Base-by-base conservation (phyloP, 352 stramenopile genomes). In the Pythium diclinum region DNA sequence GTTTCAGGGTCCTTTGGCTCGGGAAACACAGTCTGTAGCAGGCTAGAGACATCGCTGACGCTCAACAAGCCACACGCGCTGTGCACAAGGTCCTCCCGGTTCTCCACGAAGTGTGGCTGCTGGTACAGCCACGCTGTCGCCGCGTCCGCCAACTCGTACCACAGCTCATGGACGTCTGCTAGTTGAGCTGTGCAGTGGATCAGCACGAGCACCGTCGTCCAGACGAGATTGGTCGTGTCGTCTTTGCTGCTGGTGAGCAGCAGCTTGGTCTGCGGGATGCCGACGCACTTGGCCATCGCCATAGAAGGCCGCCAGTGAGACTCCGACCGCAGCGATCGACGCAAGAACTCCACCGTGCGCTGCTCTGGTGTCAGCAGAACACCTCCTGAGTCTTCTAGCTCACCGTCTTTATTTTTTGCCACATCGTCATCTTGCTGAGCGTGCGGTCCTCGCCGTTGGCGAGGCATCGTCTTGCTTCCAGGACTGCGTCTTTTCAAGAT, bases 201-300 rank as follows among this genome's bases (percentile, higher is more conserved):
- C 3, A 89, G 55, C 23, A 83, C 81, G 34, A 86, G 51, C 10
- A 85, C 74, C 9, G 75, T 87, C 0, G 59, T 72, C 81, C 81
- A 89, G 17, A 84, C 68, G 19, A 79, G 53, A 54, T 86, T 87
- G 19, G 73, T 74, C 16, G 71, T 38, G 61, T 80, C 73, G 28
- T 86, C 76, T 44, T 85, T 87, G 34, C 68, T 67, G 13, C 65
- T 70, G 10, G 71, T 57, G 25, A 85, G 59, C 25, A 82, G 59
- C 23, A 87, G 55, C 25, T 69, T 68, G 33, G 65, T 40, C 25
- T 74, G 78, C 6, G 67, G 55, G 10, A 87, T 63, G 8, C 65
- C 68, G 10, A 87, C 61, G 38, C 75, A 82, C 34, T 71, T 81
- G 9, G 79, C 73, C 51, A 87, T 60, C 61, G 73, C 64, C 57